Evolutionary conservation across 768 basidiomycete genomes (phyloP).

Genomic region (Naganishia vishniacii): DNA sequence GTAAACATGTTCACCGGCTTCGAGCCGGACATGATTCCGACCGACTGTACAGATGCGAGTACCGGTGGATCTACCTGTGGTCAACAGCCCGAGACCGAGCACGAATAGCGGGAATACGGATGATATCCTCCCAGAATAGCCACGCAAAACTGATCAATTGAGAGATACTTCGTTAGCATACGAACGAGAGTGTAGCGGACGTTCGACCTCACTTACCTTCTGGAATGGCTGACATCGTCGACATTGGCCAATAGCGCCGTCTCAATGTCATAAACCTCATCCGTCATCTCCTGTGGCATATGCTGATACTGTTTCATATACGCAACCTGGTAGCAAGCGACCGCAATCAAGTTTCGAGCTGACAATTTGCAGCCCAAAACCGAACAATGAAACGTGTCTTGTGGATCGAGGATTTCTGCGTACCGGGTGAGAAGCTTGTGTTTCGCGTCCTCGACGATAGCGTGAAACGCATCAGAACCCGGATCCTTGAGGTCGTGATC

Average conservation of each 20-base stretch:
- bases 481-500: conserved; percentile 47
- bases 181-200: neutral
- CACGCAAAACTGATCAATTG: conserved; percentile 45
- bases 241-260: conserved; percentile 28
- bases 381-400: conserved; percentile 23
- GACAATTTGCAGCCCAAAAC: conserved; percentile 30
- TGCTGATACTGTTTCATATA: conserved; percentile 37
- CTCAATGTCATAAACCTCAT: conserved; percentile 27
- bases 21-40: too few species aligned
- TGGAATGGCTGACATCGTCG: conserved; percentile 1
- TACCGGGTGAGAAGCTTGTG: conserved; percentile 21
- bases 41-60: too few species aligned
- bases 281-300: conserved; percentile 28
- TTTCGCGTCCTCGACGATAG: conserved; percentile 31
- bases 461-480: conserved; percentile 35
- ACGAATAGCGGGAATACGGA: conserved; percentile 19
- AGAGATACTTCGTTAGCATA: neutral
- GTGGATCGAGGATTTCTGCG: conserved; percentile 22
- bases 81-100: neutral
- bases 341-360: conserved; percentile 35
- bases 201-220: neutral
- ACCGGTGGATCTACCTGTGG: neutral
- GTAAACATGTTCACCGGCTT: neutral
- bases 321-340: conserved; percentile 45
- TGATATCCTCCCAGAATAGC: conserved; percentile 40